Percentiles rank a stretch among this genome's conserved stretches.
Conservation (phyloP, 352 stramenopile species). For the Peronospora tabacina region DNA sequence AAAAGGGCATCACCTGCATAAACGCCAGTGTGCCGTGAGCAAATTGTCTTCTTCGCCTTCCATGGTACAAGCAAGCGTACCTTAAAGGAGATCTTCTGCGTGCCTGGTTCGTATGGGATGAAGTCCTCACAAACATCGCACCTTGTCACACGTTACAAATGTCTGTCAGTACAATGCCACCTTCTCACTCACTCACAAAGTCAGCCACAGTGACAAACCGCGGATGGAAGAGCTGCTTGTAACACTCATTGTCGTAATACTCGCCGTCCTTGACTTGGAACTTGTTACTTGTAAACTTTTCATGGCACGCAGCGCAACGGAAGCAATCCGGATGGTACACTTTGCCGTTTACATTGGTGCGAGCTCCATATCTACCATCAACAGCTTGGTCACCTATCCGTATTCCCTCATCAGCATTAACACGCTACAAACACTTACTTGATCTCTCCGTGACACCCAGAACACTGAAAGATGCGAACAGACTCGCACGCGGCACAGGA, state of each 20-base stretch:
- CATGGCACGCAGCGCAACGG: slow-evolving; percentile 35
- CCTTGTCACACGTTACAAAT: slow-evolving; percentile 15
- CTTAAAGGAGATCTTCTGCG: slow-evolving; percentile 51
- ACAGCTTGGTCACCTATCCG: neutral
- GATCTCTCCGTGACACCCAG: slow-evolving; percentile 24
- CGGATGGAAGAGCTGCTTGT: slow-evolving; percentile 55
- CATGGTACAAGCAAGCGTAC: slow-evolving; percentile 8
- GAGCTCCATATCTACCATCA: slow-evolving; percentile 21
- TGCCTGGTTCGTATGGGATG: slow-evolving; percentile 42
- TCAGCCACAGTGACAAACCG: slow-evolving; percentile 20
- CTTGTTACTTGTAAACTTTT: slow-evolving; percentile 32
- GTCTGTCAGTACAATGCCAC: slow-evolving; percentile 3
- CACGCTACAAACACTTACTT: slow-evolving; percentile 15
- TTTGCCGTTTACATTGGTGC: slow-evolving; percentile 34
- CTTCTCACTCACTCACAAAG: neutral
- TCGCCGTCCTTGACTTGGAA: slow-evolving; percentile 52
- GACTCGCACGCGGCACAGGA: slow-evolving; percentile 20
- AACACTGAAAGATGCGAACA: slow-evolving; percentile 27
- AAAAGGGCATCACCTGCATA: slow-evolving; percentile 49
- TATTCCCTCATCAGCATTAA: neutral
- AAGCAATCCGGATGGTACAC: slow-evolving; percentile 48
- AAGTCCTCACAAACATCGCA: slow-evolving; percentile 58
- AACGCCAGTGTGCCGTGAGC: slow-evolving; percentile 1
- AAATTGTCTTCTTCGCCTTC: neutral
- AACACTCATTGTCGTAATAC: slow-evolving; percentile 63